Evolutionary conservation across 176 grass and related monocot genomes (phyloP).

Genomic region (Aechmea fasciata): DNA sequence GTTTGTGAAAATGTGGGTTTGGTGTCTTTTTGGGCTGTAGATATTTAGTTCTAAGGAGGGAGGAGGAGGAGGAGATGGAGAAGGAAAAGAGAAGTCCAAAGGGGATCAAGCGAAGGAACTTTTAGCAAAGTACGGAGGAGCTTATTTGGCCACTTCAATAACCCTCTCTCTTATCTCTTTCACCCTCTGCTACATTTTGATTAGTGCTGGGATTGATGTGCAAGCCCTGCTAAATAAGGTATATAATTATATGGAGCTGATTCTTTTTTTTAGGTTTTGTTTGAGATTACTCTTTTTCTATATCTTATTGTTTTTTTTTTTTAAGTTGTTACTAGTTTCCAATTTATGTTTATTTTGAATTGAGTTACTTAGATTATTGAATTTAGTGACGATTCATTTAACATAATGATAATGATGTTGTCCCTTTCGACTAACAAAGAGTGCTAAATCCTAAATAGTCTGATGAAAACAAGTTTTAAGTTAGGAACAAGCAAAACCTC

Average conservation of each 20-base stretch:
- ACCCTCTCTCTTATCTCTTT: conserved; percentile 89
- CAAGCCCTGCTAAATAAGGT: conserved; percentile 74
- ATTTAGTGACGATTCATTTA: too few species aligned
- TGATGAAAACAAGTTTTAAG: too few species aligned
- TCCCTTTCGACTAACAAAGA: too few species aligned
- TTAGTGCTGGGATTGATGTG: conserved; percentile 84
- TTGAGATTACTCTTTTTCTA: not conserved
- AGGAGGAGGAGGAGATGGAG: conserved; percentile 18
- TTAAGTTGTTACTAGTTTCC: too few species aligned
- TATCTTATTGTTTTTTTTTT: not conserved
- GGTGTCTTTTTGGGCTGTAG: conserved; percentile 24
- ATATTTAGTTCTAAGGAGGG: conserved; percentile 73
- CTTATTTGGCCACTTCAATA: conserved; percentile 90
- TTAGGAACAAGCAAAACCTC: too few species aligned
- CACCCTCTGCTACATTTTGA: conserved; percentile 78
- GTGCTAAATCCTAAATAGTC: too few species aligned
- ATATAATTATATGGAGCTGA: not conserved
- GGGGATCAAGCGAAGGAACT: conserved; percentile 84
- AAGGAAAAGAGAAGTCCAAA: conserved; percentile 57
- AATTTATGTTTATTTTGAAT: too few species aligned
- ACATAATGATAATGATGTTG: too few species aligned
- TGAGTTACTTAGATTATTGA: too few species aligned
- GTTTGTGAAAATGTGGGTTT: not conserved
- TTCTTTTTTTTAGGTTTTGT: too few species aligned
- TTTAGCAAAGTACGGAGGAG: conserved; percentile 89